Conservation (phyloP, 2,329 filamentous ascomycete species). For the Calonectria hongkongensis region DNA sequence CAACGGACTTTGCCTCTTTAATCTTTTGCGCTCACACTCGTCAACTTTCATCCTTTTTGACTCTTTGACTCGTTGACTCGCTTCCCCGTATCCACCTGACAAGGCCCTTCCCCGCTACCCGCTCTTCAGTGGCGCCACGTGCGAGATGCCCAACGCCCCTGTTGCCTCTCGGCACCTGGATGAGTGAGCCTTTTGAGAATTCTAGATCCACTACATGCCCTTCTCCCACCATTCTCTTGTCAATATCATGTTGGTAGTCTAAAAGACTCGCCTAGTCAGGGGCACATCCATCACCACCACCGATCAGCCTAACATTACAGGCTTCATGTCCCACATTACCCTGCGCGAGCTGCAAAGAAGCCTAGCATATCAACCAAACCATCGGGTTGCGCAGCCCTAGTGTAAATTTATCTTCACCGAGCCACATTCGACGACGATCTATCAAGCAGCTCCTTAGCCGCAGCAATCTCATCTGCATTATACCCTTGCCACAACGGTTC, state of each 20-base stretch:
- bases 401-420: slow-evolving; percentile 60
- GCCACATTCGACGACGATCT: slow-evolving; percentile 67
- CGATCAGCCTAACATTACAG: slow-evolving; percentile 36
- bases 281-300: slow-evolving; percentile 38
- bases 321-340: slow-evolving; percentile 38
- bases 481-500: slow-evolving; percentile 84
- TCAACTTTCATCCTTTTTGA: slow-evolving; percentile 33
- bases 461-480: slow-evolving; percentile 81
- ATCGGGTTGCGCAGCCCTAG: slow-evolving; percentile 35
- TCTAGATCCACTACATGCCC: slow-evolving; percentile 25
- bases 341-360: slow-evolving; percentile 40
- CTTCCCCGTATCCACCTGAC: slow-evolving; percentile 47
- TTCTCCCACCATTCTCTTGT: slow-evolving; percentile 38
- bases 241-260: slow-evolving; percentile 22
- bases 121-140: slow-evolving; percentile 56
- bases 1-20: slow-evolving; percentile 26
- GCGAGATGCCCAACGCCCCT: slow-evolving; percentile 49
- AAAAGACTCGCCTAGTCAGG: slow-evolving; percentile 44
- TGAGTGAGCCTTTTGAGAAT: slow-evolving; percentile 13
- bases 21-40: slow-evolving; percentile 13
- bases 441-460: slow-evolving; percentile 80
- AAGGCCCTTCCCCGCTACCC: slow-evolving; percentile 49
- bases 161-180: slow-evolving; percentile 31
- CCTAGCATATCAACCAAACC: slow-evolving; percentile 39
- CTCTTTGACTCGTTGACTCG: slow-evolving; percentile 20